These are phyloP conservation scores for Lactifluus hygrophoroides DNA, from an alignment of 768 basidiomycete species.

Conservation along the genomic window DNA sequence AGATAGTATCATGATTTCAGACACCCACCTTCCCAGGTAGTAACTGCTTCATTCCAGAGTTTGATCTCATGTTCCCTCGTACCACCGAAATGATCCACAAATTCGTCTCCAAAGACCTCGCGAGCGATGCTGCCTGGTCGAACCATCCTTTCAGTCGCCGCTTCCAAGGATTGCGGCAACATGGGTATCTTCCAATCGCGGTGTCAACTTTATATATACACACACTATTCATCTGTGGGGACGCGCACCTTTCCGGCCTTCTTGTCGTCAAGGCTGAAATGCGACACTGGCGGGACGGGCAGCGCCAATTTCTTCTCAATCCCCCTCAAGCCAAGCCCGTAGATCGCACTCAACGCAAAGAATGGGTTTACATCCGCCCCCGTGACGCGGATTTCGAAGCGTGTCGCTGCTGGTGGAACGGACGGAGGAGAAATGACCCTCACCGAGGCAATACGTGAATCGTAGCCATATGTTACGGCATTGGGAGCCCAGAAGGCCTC, in stretches of 20 bases:
- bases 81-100: slow-evolving; percentile 92
- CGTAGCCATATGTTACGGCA: slow-evolving; percentile 90
- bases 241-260: slow-evolving; percentile 43
- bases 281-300: slow-evolving; percentile 60
- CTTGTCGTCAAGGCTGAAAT: slow-evolving; percentile 47
- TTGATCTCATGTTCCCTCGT: slow-evolving; percentile 90
- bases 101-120: slow-evolving; percentile 79
- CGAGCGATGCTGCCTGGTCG: slow-evolving; percentile 69
- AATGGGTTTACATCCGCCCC: slow-evolving; percentile 98
- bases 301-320: slow-evolving; percentile 69
- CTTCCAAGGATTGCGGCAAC: slow-evolving; percentile 71
- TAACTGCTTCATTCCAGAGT: slow-evolving; percentile 83
- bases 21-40: slow-evolving; percentile 82
- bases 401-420: slow-evolving; percentile 69
- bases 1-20: not conserved
- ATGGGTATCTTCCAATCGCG: slow-evolving; percentile 44
- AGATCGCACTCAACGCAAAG: slow-evolving; percentile 81
- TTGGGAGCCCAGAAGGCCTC: slow-evolving; percentile 95
- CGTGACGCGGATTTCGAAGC: slow-evolving; percentile 90
- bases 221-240: not conserved
- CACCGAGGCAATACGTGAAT: slow-evolving; percentile 86
- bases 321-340: slow-evolving; percentile 79
- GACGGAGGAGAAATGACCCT: slow-evolving; percentile 90
- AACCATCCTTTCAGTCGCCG: slow-evolving; percentile 79
- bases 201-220: not conserved